Conservation (phyloP, 2,329 filamentous ascomycete genomes). For the Didymella keratinophila region DNA sequence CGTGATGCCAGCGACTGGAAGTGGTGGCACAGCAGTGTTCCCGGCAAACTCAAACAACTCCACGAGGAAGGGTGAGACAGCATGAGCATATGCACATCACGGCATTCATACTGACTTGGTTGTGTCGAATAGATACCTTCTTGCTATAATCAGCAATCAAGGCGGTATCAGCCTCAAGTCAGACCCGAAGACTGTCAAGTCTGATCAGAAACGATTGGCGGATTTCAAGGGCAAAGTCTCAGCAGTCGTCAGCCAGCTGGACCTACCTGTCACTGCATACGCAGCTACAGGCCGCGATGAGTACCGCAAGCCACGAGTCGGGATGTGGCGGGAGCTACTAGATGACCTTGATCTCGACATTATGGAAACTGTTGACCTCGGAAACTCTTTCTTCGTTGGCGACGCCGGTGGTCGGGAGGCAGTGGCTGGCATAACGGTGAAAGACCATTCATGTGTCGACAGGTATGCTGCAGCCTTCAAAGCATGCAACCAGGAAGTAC, state of each 20-base stretch:
- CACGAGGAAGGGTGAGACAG: conserved; percentile 70
- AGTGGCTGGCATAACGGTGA: conserved; percentile 50
- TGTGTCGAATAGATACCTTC: conserved; percentile 64
- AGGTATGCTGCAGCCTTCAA: conserved; percentile 52
- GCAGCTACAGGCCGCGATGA: conserved; percentile 84
- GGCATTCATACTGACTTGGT: conserved; percentile 16
- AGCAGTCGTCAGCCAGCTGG: conserved; percentile 73
- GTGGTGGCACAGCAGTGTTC: conserved; percentile 85
- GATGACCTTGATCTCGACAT: conserved; percentile 60
- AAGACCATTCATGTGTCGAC: conserved; percentile 68
- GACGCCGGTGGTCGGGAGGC: conserved; percentile 72
- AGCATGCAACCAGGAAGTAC: neutral
- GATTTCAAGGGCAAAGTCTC: conserved; percentile 86
- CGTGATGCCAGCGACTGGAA: conserved; percentile 82
- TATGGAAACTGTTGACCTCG: conserved; percentile 68
- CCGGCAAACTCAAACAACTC: conserved; percentile 70
- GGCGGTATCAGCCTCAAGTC: conserved; percentile 78
- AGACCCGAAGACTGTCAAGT: conserved; percentile 74
- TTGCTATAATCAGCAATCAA: conserved; percentile 90
- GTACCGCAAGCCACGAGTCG: conserved; percentile 84
- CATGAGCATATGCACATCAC: conserved; percentile 2
- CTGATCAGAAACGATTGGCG: conserved; percentile 70
- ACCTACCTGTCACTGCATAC: conserved; percentile 81
- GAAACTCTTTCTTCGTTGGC: conserved; percentile 82
- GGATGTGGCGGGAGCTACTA: conserved; percentile 83